Conservation (phyloP, 169 alveolate genomes). For the Cryptosporidium baileyi region DNA sequence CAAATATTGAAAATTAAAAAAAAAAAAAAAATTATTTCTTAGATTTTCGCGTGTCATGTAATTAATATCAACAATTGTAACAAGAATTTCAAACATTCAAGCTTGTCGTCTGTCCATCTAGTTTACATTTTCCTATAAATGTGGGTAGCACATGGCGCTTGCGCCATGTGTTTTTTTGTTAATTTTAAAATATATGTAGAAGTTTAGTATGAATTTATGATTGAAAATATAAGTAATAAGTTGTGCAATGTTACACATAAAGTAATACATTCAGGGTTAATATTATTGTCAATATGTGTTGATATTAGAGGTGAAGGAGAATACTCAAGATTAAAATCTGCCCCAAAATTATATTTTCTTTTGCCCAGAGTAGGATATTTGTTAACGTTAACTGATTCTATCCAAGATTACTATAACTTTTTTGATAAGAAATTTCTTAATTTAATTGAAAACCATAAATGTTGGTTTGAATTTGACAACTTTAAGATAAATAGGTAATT, state of each 20-base stretch:
- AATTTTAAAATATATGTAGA: background rate
- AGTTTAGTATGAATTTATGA: background rate
- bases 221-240: background rate
- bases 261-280: constrained; percentile 33
- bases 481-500: constrained; percentile 37
- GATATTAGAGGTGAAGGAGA: background rate
- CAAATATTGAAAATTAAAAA: too few relatives aligned
- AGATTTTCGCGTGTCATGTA: too few relatives aligned
- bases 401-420: constrained; percentile 22
- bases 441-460: background rate
- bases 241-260: background rate
- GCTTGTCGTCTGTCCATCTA: constrained; percentile 68
- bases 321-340: background rate
- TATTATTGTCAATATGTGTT: constrained; percentile 16
- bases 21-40: too few relatives aligned
- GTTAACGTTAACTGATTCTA: background rate
- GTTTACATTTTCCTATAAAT: constrained; percentile 36
- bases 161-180: constrained; percentile 37
- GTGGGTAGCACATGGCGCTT: constrained; percentile 52
- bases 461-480: constrained; percentile 38
- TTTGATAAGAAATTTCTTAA: constrained; percentile 20
- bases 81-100: background rate
- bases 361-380: constrained; percentile 56
- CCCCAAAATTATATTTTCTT: constrained; percentile 10
- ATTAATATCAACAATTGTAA: too few relatives aligned